A percentile compares a stretch with the other conserved stretches of the same genome.
These are phyloP conservation scores for Moniliella sp. DNA, from an alignment of 1,284 basidiomycete species.

Conservation along the genomic window DNA sequence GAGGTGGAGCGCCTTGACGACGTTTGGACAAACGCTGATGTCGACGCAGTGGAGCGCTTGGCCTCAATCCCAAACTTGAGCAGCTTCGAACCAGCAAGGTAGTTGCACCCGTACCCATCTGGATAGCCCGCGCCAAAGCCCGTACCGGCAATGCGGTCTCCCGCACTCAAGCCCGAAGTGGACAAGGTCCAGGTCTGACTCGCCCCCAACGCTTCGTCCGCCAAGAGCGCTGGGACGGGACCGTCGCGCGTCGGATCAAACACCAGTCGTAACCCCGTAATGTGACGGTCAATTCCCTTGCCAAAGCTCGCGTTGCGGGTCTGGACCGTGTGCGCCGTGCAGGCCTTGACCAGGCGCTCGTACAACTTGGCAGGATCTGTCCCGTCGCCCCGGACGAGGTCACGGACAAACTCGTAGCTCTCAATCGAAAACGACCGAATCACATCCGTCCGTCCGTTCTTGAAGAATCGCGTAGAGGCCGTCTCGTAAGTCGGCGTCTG, in stretches of 20 bases:
- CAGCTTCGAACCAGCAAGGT: constrained; percentile 55
- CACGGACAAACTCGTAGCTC: constrained; percentile 55
- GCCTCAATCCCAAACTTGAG: constrained; percentile 89
- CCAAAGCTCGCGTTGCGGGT: constrained; percentile 64
- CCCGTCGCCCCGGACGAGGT: constrained; percentile 40
- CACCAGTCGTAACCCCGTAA: constrained; percentile 55
- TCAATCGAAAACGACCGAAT: constrained; percentile 59
- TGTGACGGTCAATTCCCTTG: constrained; percentile 69
- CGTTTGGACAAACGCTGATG: too few species aligned
- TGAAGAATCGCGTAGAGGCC: constrained; percentile 68
- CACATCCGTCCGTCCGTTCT: constrained; percentile 75
- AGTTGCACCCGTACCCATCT: constrained; percentile 19
- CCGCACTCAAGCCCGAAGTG: constrained; percentile 71
- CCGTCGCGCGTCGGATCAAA: too few species aligned
- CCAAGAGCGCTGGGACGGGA: constrained; percentile 18
- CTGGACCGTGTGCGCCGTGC: constrained; percentile 51
- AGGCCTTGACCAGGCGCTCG: constrained; percentile 46
- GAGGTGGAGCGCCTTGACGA: too few species aligned
- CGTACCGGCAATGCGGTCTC: constrained; percentile 67
- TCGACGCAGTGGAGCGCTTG: constrained; percentile 44
- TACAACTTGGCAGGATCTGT: constrained; percentile 40
- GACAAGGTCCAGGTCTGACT: constrained; percentile 74
- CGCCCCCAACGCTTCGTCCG: constrained; percentile 52
- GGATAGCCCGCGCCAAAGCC: constrained; percentile 42
- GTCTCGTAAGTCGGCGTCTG: constrained; percentile 89